Percentiles rank a stretch among this genome's conserved stretches.
phyloP scores from a whole-genome alignment of 768 basidiomycete species.

The Podaxis sp. region DNA sequence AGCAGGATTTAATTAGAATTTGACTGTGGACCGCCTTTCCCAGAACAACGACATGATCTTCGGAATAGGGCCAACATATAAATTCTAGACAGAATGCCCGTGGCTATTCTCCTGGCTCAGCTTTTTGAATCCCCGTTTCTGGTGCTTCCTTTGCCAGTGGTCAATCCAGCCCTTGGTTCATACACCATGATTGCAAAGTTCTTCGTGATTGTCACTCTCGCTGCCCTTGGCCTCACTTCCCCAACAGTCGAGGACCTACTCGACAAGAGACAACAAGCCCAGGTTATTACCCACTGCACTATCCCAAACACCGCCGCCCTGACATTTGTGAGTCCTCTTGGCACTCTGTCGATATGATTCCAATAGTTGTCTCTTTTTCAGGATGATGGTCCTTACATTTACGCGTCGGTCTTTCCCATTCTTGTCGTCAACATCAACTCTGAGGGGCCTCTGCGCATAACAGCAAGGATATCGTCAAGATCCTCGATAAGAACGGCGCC shows the following conservation, averaged over 20 bases:
- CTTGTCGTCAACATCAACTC: neutral
- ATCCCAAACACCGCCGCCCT: constrained; percentile 33
- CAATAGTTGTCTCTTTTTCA: constrained; percentile 11
- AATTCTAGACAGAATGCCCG: neutral
- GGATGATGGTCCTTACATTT: constrained; percentile 38
- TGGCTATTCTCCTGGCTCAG: neutral
- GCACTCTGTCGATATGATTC: neutral
- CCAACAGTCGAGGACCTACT: constrained; percentile 13
- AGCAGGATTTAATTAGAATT: neutral
- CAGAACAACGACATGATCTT: neutral
- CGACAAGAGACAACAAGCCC: constrained; percentile 12
- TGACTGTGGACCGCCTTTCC: neutral
- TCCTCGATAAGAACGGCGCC: constrained; percentile 31
- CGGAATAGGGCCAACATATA: neutral
- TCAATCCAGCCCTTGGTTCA: neutral
- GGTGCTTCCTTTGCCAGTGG: too few species aligned
- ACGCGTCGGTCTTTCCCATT: constrained; percentile 20
- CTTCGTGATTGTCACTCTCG: constrained; percentile 16
- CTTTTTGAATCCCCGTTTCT: neutral
- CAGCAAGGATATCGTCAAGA: constrained; percentile 32
- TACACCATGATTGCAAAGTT: neutral
- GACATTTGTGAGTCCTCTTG: constrained; percentile 28
- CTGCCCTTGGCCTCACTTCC: constrained; percentile 12
- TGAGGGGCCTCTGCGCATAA: neutral
- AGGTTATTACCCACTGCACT: constrained; percentile 34